These are phyloP conservation scores for Saprolegnia diclina DNA, from an alignment of 352 stramenopile genomes.

Conservation along the genomic window DNA sequence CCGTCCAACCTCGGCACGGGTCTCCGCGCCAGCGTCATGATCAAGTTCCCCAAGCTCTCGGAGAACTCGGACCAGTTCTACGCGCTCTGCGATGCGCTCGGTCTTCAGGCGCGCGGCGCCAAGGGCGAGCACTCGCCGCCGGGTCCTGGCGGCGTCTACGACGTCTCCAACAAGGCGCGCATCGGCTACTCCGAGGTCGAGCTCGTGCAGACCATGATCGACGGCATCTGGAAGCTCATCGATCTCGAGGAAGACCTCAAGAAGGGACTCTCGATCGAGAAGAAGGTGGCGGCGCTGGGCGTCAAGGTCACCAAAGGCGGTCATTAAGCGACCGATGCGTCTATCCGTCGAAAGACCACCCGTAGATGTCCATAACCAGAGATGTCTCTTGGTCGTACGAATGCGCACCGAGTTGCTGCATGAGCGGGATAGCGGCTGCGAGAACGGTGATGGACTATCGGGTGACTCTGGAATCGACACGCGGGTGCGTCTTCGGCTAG, in stretches of 20 bases:
- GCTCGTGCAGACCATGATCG: constrained; percentile 94
- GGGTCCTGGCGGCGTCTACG: constrained; percentile 83
- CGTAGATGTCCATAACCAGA: too few relatives aligned
- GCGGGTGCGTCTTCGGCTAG: too few relatives aligned
- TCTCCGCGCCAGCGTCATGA: constrained; percentile 76
- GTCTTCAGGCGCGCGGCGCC: constrained; percentile 73
- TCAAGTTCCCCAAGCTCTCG: constrained; percentile 77
- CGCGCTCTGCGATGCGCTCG: constrained; percentile 41
- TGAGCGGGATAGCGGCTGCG: too few relatives aligned
- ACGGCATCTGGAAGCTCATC: constrained; percentile 89
- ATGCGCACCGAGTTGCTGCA: constrained; percentile 58
- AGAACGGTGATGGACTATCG: too few relatives aligned
- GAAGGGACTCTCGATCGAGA: constrained; percentile 60
- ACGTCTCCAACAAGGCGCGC: constrained; percentile 92
- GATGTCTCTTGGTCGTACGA: constrained; percentile 37
- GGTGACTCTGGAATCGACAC: too few relatives aligned
- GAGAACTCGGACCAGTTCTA: constrained; percentile 68
- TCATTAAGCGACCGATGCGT: constrained; percentile 50
- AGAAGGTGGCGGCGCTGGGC: constrained; percentile 53
- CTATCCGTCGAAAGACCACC: too few relatives aligned
- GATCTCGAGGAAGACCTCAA: constrained; percentile 85
- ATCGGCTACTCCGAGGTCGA: constrained; percentile 92
- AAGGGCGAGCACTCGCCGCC: constrained; percentile 78
- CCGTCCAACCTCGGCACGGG: constrained; percentile 85
- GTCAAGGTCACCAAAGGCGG: constrained; percentile 32